Percentiles rank a stretch among this genome's conserved stretches.
Evolutionary conservation across 1,139 yeast genomes (phyloP).

Genomic region (Kurtzmaniella quercitrusa): DNA sequence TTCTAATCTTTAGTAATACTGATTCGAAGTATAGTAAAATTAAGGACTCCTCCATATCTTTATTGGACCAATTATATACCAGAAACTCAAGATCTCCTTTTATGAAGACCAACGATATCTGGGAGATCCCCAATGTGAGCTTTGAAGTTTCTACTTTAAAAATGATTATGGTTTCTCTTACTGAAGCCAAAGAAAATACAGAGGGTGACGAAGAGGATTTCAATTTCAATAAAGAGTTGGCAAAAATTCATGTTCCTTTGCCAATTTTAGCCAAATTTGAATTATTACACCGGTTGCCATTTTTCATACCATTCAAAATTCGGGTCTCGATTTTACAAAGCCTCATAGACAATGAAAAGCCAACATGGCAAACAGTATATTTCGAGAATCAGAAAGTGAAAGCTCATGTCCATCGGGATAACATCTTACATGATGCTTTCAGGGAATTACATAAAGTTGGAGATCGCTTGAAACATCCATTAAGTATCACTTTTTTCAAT

Average conservation of each 20-base stretch:
- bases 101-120: constrained; percentile 45
- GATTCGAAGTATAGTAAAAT: constrained; percentile 20
- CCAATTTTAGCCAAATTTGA: constrained; percentile 28
- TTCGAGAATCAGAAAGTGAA: constrained; percentile 19
- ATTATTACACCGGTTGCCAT: constrained; percentile 65
- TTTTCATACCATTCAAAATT: constrained; percentile 68
- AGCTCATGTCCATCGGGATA: constrained; percentile 66
- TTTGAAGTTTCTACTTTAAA: constrained; percentile 29
- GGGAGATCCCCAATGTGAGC: constrained; percentile 40
- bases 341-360: constrained; percentile 53
- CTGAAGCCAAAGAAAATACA: constrained; percentile 13
- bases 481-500: constrained; percentile 66
- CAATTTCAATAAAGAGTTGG: neutral
- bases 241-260: neutral
- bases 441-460: constrained; percentile 44
- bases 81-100: constrained; percentile 66
- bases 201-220: constrained; percentile 12
- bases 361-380: constrained; percentile 11
- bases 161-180: constrained; percentile 21
- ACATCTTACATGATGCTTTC: constrained; percentile 71
- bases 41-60: constrained; percentile 39
- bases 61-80: constrained; percentile 64
- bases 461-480: constrained; percentile 48
- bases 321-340: constrained; percentile 71
- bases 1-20: constrained; percentile 44